These are phyloP conservation scores for Fragosphaeria purpurea DNA, from an alignment of 2,329 filamentous ascomycete genomes.

Conservation along the genomic window DNA sequence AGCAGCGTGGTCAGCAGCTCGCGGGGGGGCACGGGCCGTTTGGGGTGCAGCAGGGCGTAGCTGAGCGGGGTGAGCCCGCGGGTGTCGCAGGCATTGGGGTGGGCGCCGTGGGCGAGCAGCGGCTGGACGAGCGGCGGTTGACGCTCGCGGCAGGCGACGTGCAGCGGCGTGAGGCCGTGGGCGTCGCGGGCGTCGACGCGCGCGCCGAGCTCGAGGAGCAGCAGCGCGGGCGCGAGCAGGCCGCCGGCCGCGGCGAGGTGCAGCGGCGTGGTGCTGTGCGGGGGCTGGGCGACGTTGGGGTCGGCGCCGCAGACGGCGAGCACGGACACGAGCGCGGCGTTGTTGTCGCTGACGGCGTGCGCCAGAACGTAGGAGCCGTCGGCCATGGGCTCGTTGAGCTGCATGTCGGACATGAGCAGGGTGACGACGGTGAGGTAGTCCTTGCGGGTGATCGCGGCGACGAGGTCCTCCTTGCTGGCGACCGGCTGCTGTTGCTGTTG, in stretches of 20 bases:
- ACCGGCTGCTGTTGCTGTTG: neutral
- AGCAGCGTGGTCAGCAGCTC: neutral
- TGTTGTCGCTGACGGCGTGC: slow-evolving; percentile 5
- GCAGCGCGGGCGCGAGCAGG: slow-evolving; percentile 12
- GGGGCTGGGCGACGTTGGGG: slow-evolving; percentile 6
- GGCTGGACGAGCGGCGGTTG: slow-evolving; percentile 22
- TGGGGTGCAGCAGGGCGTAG: slow-evolving; percentile 3
- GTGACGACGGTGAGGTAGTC: slow-evolving; percentile 5
- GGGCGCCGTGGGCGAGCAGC: slow-evolving; percentile 22
- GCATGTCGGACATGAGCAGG: slow-evolving; percentile 4
- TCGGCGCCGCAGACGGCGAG: slow-evolving; percentile 10
- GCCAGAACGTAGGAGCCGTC: slow-evolving; percentile 3
- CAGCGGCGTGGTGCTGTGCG: slow-evolving; percentile 15
- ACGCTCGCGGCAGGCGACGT: slow-evolving; percentile 27
- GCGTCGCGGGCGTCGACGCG: slow-evolving; percentile 15
- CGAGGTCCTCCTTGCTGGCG: neutral
- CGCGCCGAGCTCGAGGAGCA: slow-evolving; percentile 15
- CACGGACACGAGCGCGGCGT: slow-evolving; percentile 2
- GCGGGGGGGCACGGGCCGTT: neutral
- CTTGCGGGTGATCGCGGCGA: slow-evolving; percentile 1
- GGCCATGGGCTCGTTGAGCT: slow-evolving; percentile 1
- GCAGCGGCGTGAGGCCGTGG: slow-evolving; percentile 16
- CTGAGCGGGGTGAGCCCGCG: slow-evolving; percentile 24
- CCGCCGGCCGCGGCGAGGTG: slow-evolving; percentile 17
- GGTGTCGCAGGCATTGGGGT: slow-evolving; percentile 22